Base-by-base conservation (phyloP, 2,329 filamentous ascomycete species). In the Helminthosporium solani region DNA sequence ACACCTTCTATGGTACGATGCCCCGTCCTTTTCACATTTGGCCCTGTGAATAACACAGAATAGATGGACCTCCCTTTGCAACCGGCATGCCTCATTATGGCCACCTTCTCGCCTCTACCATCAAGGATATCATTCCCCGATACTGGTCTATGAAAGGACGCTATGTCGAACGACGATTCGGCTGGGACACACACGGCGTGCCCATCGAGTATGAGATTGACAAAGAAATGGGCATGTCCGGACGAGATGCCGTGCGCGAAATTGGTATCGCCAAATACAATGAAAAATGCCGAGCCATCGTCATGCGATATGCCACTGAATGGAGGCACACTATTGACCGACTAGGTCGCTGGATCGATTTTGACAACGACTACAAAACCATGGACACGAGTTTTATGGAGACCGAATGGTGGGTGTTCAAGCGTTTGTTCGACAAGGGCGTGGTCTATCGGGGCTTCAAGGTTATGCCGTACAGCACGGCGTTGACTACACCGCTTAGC, bases 101-200 rank as follows among this genome's bases (percentile, higher is more conserved):
- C 46, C 90, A 95, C 72, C 75, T 95, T 42, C 79, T 95, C 56
- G 88, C 92, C 30, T 95, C 90, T 16, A 96, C 91, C 40, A 96
- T 96, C 75, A 96, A 97, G 73, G 92, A 96, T 70, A 94, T 96
- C 50, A 95, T 97, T 57, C 90, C 92, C 7, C 80, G 92, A 59
- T 97, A 96, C 72, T 96, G 91, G 90, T 90, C 90, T 41, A 96
- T 96, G 91, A 95, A 95, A 69, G 92, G 92, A 14, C 88, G 85
- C 67, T 87, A 95, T 75, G 91, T 96, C 42, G 89, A 94, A 75
- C 83, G 92, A 55, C 82, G 91, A 48, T 96, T 96, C 58, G 92
- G 92, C 42, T 96, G 92, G 92, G 92, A 96, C 68, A 90, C 91
- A 1, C 92, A 96, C 67, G 92, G 92, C 50, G 79, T 97, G 42